Conservation (phyloP, 805 yeast species). For the Pichia heedii region DNA sequence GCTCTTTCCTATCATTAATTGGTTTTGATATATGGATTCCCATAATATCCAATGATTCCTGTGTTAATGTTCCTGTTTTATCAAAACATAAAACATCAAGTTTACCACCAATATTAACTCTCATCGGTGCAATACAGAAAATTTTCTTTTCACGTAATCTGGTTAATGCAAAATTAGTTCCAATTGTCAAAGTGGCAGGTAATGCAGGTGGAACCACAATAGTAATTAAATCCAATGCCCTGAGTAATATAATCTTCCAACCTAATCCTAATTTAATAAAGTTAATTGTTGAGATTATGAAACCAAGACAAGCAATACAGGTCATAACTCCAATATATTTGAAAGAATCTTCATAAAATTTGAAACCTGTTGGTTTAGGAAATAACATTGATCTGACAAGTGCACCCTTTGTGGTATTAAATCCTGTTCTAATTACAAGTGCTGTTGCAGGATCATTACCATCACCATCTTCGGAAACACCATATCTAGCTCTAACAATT, state of each 20-base stretch:
- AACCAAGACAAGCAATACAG: constrained; percentile 74
- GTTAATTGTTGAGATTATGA: constrained; percentile 71
- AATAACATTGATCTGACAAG: constrained; percentile 91
- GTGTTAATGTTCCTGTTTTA: constrained; percentile 95
- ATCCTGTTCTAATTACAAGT: constrained; percentile 81
- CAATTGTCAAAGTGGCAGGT: constrained; percentile 95
- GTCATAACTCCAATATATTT: constrained; percentile 95
- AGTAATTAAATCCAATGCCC: constrained; percentile 91
- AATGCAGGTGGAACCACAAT: constrained; percentile 98
- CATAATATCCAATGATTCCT: constrained; percentile 88
- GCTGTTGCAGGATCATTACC: constrained; percentile 74
- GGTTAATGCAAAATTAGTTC: constrained; percentile 84
- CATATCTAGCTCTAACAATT: constrained; percentile 70
- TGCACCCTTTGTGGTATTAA: constrained; percentile 92
- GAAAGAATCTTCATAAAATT: constrained; percentile 90
- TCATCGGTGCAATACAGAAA: constrained; percentile 88
- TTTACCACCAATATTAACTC: constrained; percentile 95
- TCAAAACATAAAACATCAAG: constrained; percentile 87
- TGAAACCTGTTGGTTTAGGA: constrained; percentile 90
- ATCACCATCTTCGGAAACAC: constrained; percentile 46
- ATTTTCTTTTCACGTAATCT: constrained; percentile 62
- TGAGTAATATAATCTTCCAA: constrained; percentile 57
- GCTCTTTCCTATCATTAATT: constrained; percentile 21
- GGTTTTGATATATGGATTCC: constrained; percentile 36
- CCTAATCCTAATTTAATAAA: constrained; percentile 72